phyloP scores from a whole-genome alignment of 1,284 basidiomycete species.

The Leccinum griseonigrum region DNA sequence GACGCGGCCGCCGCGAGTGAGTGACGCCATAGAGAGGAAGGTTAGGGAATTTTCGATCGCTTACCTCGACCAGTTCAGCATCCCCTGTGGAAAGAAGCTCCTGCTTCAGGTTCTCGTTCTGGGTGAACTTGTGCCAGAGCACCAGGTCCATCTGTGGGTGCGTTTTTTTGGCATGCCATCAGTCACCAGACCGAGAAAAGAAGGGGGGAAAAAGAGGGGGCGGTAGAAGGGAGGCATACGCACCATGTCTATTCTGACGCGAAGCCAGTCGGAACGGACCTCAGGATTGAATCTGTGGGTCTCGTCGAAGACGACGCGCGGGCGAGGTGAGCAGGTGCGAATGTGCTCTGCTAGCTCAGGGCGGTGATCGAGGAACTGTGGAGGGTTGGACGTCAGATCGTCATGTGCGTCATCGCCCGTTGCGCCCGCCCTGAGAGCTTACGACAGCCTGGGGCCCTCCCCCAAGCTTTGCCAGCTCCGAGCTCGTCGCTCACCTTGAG shows the following conservation, averaged over 20 bases:
- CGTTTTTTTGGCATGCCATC: not conserved
- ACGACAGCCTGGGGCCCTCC: not conserved
- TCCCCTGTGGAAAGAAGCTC: constrained; percentile 37
- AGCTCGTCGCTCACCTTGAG: constrained; percentile 35
- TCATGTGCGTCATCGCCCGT: constrained; percentile 12
- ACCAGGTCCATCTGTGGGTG: constrained; percentile 33
- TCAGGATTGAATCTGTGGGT: constrained; percentile 38
- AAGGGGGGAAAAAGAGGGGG: not conserved
- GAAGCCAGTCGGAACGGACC: constrained; percentile 36
- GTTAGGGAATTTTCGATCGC: constrained; percentile 8
- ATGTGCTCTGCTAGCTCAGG: constrained; percentile 39
- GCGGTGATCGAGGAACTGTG: constrained; percentile 36
- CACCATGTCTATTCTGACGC: constrained; percentile 35
- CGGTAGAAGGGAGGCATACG: constrained; percentile 3
- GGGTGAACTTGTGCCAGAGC: constrained; percentile 37
- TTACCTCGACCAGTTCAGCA: constrained; percentile 37
- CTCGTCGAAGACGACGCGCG: constrained; percentile 37
- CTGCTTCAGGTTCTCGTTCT: constrained; percentile 31
- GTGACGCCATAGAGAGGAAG: constrained; percentile 3
- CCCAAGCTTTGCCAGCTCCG: not conserved
- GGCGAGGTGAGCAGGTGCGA: constrained; percentile 36
- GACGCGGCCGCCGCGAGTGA: constrained; percentile 21
- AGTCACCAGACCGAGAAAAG: constrained; percentile 1
- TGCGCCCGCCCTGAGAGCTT: not conserved
- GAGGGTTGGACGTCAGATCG: constrained; percentile 11